These are phyloP conservation scores for Plasmopara muralis DNA, from an alignment of 352 stramenopile species.

Conservation along the genomic window DNA sequence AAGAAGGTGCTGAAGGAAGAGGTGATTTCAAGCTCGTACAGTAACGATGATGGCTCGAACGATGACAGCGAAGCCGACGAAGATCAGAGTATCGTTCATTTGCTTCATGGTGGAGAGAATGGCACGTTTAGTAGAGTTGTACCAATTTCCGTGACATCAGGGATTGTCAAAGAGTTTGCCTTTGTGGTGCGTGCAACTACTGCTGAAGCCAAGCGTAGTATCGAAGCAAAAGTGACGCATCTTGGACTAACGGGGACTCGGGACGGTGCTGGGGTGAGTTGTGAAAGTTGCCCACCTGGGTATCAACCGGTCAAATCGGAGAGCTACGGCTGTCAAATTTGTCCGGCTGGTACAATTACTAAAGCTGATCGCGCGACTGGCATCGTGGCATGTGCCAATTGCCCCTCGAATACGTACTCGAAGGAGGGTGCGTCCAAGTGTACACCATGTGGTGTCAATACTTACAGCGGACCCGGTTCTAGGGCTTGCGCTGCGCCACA, in stretches of 20 bases:
- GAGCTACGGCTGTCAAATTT: conserved; percentile 41
- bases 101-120: conserved; percentile 60
- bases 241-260: conserved; percentile 47
- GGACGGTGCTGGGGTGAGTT: conserved; percentile 46
- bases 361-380: conserved; percentile 23
- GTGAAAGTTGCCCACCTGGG: conserved; percentile 42
- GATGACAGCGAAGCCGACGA: conserved; percentile 6
- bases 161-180: conserved; percentile 41
- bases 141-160: conserved; percentile 41
- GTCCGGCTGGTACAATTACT: conserved; percentile 47
- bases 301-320: conserved; percentile 34
- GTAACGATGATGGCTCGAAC: conserved; percentile 10
- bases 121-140: conserved; percentile 54
- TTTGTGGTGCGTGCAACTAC: conserved; percentile 54
- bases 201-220: conserved; percentile 31
- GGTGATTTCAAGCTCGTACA: conserved; percentile 9
- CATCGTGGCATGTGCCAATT: conserved; percentile 42
- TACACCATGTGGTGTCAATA: conserved; percentile 55
- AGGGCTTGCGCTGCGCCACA: conserved; percentile 39
- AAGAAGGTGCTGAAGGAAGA: conserved; percentile 11
- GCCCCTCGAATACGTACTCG: conserved; percentile 58
- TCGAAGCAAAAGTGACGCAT: conserved; percentile 45
- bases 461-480: conserved; percentile 40
- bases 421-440: conserved; percentile 40
- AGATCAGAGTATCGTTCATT: conserved; percentile 34